These are phyloP conservation scores for Podaxis sp. DNA, from an alignment of 768 basidiomycete genomes.

Conservation along the genomic window DNA sequence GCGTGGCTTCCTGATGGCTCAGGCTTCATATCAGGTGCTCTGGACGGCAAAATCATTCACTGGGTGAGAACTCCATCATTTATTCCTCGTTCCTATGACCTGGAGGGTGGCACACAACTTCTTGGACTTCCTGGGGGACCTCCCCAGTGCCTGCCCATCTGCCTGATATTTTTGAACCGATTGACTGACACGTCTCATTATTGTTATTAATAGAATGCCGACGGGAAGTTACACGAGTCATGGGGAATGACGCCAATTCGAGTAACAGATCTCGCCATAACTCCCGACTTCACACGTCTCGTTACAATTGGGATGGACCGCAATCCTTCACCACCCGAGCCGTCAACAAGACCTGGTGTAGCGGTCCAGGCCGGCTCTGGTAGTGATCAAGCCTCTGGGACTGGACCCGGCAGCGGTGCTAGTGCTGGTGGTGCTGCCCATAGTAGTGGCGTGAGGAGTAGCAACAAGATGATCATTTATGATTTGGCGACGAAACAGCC, in stretches of 20 bases:
- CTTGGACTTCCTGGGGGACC: neutral
- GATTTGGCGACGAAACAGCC: constrained; percentile 67
- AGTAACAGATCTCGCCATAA: constrained; percentile 82
- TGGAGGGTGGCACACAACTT: neutral
- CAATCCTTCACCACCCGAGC: constrained; percentile 16
- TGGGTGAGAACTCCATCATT: constrained; percentile 59
- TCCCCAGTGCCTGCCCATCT: neutral
- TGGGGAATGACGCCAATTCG: constrained; percentile 77
- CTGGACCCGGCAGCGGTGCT: constrained; percentile 29
- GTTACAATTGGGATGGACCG: constrained; percentile 78
- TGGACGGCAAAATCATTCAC: constrained; percentile 80
- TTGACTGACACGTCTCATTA: constrained; percentile 14
- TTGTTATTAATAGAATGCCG: constrained; percentile 53
- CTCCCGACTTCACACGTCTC: constrained; percentile 80
- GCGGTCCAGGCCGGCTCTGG: constrained; percentile 20
- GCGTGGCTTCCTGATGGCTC: constrained; percentile 87
- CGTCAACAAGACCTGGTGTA: constrained; percentile 4
- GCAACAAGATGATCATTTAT: constrained; percentile 75
- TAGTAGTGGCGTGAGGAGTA: constrained; percentile 37
- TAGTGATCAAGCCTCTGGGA: constrained; percentile 33
- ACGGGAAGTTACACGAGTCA: constrained; percentile 68
- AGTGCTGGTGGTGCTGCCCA: neutral
- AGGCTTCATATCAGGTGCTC: constrained; percentile 86
- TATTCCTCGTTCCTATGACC: constrained; percentile 10
- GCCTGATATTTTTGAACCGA: neutral